Evolutionary conservation across 2,329 filamentous ascomycete genomes (phyloP), one percentile per base, ranked within the genome.

Genomic region (Eurotiales sp.): DNA sequence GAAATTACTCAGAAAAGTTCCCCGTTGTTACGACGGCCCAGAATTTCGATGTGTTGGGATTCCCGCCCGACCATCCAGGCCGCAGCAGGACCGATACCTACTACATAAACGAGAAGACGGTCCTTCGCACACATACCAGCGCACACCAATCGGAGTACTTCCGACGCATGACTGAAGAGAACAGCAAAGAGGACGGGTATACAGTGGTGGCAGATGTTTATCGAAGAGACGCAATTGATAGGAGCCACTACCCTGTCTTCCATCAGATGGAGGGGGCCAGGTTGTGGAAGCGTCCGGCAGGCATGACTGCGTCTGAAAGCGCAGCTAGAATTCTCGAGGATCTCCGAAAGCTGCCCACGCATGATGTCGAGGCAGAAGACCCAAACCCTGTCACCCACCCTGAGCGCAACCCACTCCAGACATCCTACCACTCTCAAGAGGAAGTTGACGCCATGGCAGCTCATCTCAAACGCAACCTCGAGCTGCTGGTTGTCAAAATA

Each of bases 181-280:
- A 71, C 36, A 55, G 55, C 3, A 62, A 67, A 34, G 59, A 72
- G 45, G 80, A 84, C 32, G 93, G 92, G 3, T 99, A 90, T 67
- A 86, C 95, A 29, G 88, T 99, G 66, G 87, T 87, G 53, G 93
- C 92, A 21, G 93, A 99, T 68, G 93, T 99, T 15, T 99, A 97
- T 70, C 84, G 93, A 39, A 82, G 93, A 58, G 93, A 99, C 80
- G 91, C 92, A 51, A 87, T 99, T 63, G 93, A 99, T 71, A 83
- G 88, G 51, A 93, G 86, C 60, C 93, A 99, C 72, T 97, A 97
- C 71, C 93, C 93, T 0, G 84, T 95, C 53, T 99, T 99, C 71
- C 93, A 99, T 72, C 93, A 99, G 73, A 97, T 97, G 91, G 93
- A 99, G 69, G 92, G 90, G 11, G 92, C 92, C 8, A 80, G 87